Evolutionary conservation across 306 rosid genomes (phyloP).

Genomic region (Castanea sativa): DNA sequence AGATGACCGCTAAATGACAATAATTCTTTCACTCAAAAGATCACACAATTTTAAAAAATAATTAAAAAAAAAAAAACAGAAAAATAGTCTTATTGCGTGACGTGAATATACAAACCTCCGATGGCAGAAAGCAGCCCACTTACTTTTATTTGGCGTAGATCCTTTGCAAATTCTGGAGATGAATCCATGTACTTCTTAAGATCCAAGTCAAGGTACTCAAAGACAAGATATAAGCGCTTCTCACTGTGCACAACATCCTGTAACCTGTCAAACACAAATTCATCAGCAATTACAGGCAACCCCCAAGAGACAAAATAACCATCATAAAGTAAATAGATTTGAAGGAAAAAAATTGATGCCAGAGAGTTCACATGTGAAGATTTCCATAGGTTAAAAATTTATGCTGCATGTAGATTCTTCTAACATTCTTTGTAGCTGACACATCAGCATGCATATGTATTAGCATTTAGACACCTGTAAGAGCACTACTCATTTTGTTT

Average conservation of each 20-base stretch:
- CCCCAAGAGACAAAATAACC: background rate
- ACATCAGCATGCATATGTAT: too few species aligned
- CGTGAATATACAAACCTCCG: background rate
- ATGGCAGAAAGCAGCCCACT: slow-evolving; percentile 16
- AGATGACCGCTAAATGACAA: background rate
- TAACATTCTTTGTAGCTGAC: background rate
- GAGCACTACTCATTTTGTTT: background rate
- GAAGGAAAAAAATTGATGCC: background rate
- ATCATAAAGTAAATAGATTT: background rate
- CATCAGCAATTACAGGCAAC: slow-evolving; percentile 24
- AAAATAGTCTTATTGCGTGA: background rate
- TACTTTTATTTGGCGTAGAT: slow-evolving; percentile 86
- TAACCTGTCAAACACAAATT: slow-evolving; percentile 50
- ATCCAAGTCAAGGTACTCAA: slow-evolving; percentile 97
- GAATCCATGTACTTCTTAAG: slow-evolving; percentile 98
- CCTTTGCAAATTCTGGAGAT: slow-evolving; percentile 83
- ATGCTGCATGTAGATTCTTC: background rate
- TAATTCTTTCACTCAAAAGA: background rate
- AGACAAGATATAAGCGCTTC: slow-evolving; percentile 90
- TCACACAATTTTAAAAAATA: background rate
- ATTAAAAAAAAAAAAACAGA: background rate
- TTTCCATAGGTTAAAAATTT: background rate
- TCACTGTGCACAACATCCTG: slow-evolving; percentile 97
- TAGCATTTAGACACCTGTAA: too few species aligned
- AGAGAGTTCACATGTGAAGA: background rate